Evolutionary conservation across 495 filamentous ascomycete genomes (phyloP).

Genomic region (Penicillium roqueforti): DNA sequence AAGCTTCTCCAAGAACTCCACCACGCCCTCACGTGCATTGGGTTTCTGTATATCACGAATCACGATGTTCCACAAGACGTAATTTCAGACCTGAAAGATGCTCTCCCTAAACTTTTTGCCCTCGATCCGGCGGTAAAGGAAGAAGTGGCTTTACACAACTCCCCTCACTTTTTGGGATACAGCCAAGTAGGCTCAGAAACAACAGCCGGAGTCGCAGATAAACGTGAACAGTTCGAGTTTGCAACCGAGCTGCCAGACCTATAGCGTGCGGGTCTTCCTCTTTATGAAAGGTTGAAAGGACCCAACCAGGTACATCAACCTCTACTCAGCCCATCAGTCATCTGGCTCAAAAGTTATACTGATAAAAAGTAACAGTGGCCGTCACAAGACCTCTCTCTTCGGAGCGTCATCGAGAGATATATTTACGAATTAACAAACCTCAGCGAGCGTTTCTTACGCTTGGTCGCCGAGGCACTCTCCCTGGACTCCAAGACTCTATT

Average conservation of each 20-base stretch:
- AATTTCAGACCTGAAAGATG: slow-evolving; percentile 35
- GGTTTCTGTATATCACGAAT: slow-evolving; percentile 51
- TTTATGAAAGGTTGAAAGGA: slow-evolving; percentile 49
- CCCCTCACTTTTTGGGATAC: slow-evolving; percentile 53
- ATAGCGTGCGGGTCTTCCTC: slow-evolving; percentile 30
- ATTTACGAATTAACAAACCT: slow-evolving; percentile 44
- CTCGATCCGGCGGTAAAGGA: slow-evolving; percentile 35
- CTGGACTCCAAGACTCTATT: slow-evolving; percentile 44
- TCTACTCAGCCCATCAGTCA: not conserved
- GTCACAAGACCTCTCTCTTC: slow-evolving; percentile 16
- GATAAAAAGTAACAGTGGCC: slow-evolving; percentile 18
- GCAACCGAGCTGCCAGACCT: slow-evolving; percentile 45
- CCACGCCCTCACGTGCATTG: slow-evolving; percentile 44
- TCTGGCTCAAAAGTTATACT: not conserved
- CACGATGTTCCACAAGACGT: slow-evolving; percentile 38
- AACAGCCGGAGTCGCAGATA: slow-evolving; percentile 45
- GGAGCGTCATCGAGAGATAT: slow-evolving; percentile 36
- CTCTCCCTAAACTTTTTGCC: slow-evolving; percentile 43
- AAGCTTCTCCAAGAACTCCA: slow-evolving; percentile 38
- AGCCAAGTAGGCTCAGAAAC: slow-evolving; percentile 47
- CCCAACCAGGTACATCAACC: slow-evolving; percentile 42
- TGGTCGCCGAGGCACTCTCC: slow-evolving; percentile 47
- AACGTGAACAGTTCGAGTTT: slow-evolving; percentile 54
- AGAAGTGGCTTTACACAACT: slow-evolving; percentile 42
- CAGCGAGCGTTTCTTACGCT: slow-evolving; percentile 44